Conservation (phyloP, 169 alveolate species). For the Plasmodium knowlesi region DNA sequence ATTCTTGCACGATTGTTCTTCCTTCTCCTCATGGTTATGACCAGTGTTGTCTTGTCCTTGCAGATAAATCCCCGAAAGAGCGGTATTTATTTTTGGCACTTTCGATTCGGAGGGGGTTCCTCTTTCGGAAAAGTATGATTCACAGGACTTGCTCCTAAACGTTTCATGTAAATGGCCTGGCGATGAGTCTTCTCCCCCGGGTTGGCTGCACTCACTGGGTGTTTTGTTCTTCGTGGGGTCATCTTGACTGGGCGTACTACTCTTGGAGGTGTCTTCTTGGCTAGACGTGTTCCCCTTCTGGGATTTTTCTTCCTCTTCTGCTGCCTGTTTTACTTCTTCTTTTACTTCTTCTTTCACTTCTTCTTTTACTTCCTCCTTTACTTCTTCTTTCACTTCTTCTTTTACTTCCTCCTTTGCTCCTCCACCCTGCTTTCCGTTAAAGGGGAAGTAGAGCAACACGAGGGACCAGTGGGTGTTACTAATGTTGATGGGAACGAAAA, state of each 20-base stretch:
- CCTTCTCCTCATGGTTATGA: not conserved
- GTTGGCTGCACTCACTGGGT: not conserved
- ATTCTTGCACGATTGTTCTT: not conserved
- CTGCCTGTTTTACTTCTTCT: too few species aligned
- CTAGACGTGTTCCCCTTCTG: not conserved
- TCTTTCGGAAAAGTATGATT: slow-evolving; percentile 7
- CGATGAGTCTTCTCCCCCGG: not conserved
- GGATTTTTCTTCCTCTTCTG: not conserved
- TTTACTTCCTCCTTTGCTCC: not conserved
- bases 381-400: not conserved
- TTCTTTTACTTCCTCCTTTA: not conserved
- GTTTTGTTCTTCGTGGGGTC: not conserved
- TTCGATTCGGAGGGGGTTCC: not conserved
- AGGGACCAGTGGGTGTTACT: slow-evolving; percentile 79
- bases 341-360: too few species aligned
- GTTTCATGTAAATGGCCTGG: not conserved
- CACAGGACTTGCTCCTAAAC: slow-evolving; percentile 31
- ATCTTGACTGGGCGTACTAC: not conserved
- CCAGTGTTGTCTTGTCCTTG: not conserved
- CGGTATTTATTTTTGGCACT: not conserved
- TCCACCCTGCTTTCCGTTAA: not conserved
- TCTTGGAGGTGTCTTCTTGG: not conserved
- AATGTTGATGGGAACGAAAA: slow-evolving; percentile 77
- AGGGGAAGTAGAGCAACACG: slow-evolving; percentile 76
- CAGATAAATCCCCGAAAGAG: not conserved